These are phyloP conservation scores for Planoprotostelium fungivorum DNA, from an alignment of 78 protist species.

Conservation along the genomic window DNA sequence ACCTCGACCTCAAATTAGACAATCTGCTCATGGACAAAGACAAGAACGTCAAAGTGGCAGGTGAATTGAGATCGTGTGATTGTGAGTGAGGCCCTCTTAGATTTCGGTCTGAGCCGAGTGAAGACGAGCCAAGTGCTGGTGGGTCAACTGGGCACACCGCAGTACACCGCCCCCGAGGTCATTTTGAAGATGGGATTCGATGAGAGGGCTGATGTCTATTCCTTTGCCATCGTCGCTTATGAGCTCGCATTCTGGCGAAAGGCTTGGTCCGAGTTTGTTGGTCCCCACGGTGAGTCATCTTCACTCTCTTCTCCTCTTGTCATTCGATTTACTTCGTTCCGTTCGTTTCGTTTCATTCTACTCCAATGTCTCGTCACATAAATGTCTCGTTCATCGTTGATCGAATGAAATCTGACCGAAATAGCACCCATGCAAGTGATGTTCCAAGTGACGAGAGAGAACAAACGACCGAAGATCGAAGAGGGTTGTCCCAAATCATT, in stretches of 20 bases:
- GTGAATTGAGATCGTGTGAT: background rate
- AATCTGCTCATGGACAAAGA: background rate
- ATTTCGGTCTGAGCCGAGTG: background rate
- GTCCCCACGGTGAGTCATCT: background rate
- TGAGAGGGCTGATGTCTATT: background rate
- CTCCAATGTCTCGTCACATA: no score
- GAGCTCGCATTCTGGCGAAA: background rate
- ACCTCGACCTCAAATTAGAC: constrained; percentile 46
- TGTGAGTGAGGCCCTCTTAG: background rate
- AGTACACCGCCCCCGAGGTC: background rate
- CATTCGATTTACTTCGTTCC: no score
- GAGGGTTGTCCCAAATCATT: background rate
- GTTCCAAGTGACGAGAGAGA: background rate
- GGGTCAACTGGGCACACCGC: background rate
- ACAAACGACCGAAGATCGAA: background rate
- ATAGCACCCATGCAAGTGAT: background rate
- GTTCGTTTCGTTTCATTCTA: no score
- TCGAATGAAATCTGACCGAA: background rate
- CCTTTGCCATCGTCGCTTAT: background rate
- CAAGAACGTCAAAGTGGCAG: background rate
- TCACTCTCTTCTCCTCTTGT: no score
- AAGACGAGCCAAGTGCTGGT: background rate
- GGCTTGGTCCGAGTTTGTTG: background rate
- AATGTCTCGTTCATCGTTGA: background rate
- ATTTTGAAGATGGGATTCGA: background rate